A percentile compares a stretch with the other conserved stretches of the same genome.
These are phyloP conservation scores for Candida koratica DNA, from an alignment of 805 yeast species.

Conservation along the genomic window DNA sequence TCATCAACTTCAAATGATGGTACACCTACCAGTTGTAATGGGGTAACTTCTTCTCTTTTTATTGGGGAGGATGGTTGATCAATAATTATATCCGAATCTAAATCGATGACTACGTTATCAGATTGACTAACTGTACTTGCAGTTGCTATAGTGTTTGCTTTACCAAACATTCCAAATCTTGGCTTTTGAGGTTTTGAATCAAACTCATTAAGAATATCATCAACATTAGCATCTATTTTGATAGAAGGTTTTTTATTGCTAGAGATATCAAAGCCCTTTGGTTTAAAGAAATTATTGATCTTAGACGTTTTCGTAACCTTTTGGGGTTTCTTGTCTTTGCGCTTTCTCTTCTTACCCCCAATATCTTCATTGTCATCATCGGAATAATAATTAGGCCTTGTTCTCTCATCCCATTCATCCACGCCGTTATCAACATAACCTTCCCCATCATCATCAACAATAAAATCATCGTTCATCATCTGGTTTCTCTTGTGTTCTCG, in stretches of 20 bases:
- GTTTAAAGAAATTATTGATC: constrained; percentile 52
- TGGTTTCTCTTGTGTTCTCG: constrained; percentile 74
- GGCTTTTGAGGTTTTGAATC: constrained; percentile 9
- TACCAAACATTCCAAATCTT: constrained; percentile 7
- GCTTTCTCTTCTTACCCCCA: constrained; percentile 19
- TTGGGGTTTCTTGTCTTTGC: constrained; percentile 30
- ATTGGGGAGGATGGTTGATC: constrained; percentile 38
- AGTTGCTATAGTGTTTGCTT: constrained; percentile 8
- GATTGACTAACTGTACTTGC: constrained; percentile 4
- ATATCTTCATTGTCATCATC: constrained; percentile 45
- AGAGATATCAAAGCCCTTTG: constrained; percentile 20
- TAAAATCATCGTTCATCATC: constrained; percentile 84
- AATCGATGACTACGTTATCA: not conserved
- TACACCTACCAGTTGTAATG: constrained; percentile 6
- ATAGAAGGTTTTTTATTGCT: constrained; percentile 28
- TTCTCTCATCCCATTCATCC: constrained; percentile 75
- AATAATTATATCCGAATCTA: constrained; percentile 18
- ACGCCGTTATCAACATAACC: constrained; percentile 93
- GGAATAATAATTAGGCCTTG: constrained; percentile 49
- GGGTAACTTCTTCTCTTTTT: constrained; percentile 12
- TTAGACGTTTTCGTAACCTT: constrained; percentile 43
- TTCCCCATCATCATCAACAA: constrained; percentile 88
- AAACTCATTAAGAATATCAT: constrained; percentile 61
- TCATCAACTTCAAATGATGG: constrained; percentile 5
- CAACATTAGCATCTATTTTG: constrained; percentile 50